phyloP scores from a whole-genome alignment of 1,139 yeast species.

The Tardiomyces digboiensis region DNA sequence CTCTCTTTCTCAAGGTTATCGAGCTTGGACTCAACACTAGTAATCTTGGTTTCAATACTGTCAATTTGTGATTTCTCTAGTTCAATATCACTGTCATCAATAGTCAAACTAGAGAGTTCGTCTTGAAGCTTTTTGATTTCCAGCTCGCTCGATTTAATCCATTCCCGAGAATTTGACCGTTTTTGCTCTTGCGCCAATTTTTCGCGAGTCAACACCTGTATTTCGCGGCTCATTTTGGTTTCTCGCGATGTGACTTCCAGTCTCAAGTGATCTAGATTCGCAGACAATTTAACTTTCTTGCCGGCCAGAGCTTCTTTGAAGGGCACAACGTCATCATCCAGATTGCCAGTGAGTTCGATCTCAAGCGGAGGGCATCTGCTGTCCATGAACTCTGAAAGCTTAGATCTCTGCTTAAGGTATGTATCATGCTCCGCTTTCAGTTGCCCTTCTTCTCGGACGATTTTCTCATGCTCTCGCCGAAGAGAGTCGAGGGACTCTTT shows the following conservation, averaged over 20 bases:
- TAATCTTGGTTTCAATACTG: slow-evolving; percentile 24
- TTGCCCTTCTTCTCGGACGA: slow-evolving; percentile 49
- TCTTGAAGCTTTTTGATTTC: slow-evolving; percentile 29
- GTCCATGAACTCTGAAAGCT: not conserved
- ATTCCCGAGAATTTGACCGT: slow-evolving; percentile 29
- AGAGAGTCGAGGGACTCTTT: slow-evolving; percentile 4
- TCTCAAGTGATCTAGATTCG: not conserved
- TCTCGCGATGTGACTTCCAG: slow-evolving; percentile 10
- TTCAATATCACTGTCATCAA: slow-evolving; percentile 35
- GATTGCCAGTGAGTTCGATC: slow-evolving; percentile 9
- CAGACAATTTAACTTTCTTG: not conserved
- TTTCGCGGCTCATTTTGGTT: slow-evolving; percentile 12
- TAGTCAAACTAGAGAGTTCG: slow-evolving; percentile 29
- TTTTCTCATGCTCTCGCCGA: slow-evolving; percentile 32
- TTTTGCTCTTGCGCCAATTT: slow-evolving; percentile 36
- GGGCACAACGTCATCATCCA: slow-evolving; percentile 1
- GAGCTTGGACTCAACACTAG: slow-evolving; percentile 6
- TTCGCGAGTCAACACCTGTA: slow-evolving; percentile 28
- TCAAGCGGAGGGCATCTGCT: slow-evolving; percentile 2
- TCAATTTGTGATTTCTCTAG: slow-evolving; percentile 30
- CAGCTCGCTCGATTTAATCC: slow-evolving; percentile 24
- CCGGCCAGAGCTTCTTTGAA: not conserved
- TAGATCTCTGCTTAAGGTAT: not conserved
- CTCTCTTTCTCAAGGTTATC: slow-evolving; percentile 26
- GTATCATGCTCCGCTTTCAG: slow-evolving; percentile 36